Evolutionary conservation across 2,329 filamentous ascomycete species (phyloP), one percentile per base, ranked within the genome.

Genomic region (Emergomyces orientalis): DNA sequence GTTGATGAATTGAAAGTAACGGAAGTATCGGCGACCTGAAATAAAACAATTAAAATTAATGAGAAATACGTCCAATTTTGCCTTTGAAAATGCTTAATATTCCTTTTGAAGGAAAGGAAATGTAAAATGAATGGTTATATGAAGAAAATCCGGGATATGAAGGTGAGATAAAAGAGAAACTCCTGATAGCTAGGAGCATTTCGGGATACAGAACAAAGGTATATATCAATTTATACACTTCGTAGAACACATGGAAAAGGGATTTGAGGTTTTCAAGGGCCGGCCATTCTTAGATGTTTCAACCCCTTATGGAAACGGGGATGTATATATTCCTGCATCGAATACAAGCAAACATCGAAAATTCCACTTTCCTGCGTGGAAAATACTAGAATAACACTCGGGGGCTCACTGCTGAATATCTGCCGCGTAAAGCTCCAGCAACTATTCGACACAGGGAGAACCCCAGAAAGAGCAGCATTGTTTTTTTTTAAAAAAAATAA

Each of bases 1-100:
- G 55, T 85, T 84, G 60, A 88, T 74, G 71, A 87, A 90, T 69
- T 86, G 85, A 71, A 89, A 88, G 63, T 88, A 77, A 14, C 88
- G 84, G 70, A 90, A 81, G 73, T 84, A 86, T 27, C 87, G 83
- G 45, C 88, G 80, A 37, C 76, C 80, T 81, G 32, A 52, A 8
- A 63, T 37, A 49, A 66, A 17, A 30, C n/a, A 22, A 34, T 11
- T 17, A 22, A n/a, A n/a, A n/a, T n/a, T n/a, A 6, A 27, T 52
- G 27, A 39, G 19, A 9, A 39, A n/a, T n/a, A n/a, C n/a, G n/a
- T n/a, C n/a, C n/a, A n/a, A n/a, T n/a, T n/a, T n/a, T n/a, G n/a
- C n/a, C n/a, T n/a, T n/a, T n/a, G n/a, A n/a, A n/a, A n/a, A n/a
- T n/a, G n/a, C n/a, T n/a, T n/a, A n/a, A n/a, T n/a, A n/a, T n/a